Base-by-base conservation (phyloP, 176 grass and related monocot species). In the Cocos nucifera region DNA sequence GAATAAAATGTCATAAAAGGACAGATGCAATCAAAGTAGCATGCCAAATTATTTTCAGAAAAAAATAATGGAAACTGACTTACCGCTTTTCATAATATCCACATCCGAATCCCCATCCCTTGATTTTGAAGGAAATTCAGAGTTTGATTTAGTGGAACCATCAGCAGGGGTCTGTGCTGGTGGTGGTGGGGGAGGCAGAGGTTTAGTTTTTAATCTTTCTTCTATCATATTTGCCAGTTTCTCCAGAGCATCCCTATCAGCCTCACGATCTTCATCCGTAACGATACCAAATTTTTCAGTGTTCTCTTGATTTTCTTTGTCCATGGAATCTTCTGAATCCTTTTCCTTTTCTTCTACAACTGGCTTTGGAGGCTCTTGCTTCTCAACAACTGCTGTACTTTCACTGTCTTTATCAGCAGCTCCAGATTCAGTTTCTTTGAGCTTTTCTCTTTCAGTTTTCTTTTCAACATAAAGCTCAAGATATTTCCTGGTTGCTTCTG, bases 401-500 rank as follows among this genome's bases (percentile, higher is more conserved):
- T 54, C 59, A 54, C 27, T 63, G 19, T 58, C 58, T 84, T 80
- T 85, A 54, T 67, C 57, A 63, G 26, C 62, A 69, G 66, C 65
- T 77, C 48, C 72, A 68, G 63, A 60, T 61, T 49, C 79, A 35
- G 64, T 68, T 79, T 81, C 85, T 80, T 86, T 89, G 19, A 61
- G 52, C 54, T 89, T 98, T 70, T 83, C 79, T n/a, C 75, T 83
- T 70, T 73, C 67, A 28, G 53, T 85, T 73, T 93, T 98, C 77
- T 78, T 98, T 82, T 59, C 94, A 58, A 98, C 85, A 83, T 92
- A 75, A 73, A 80, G 88, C 56, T 98, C 83, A 63, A 98, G 74
- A 68, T 98, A 93, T 21, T 79, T 82, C 67, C 83, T 89, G 59
- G 94, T 93, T 39, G 94, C 94, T 79, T 98, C 84, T 17, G 92